These are phyloP conservation scores for Thuja plicata DNA, from an alignment of 83 land plant genomes.

Conservation along the genomic window DNA sequence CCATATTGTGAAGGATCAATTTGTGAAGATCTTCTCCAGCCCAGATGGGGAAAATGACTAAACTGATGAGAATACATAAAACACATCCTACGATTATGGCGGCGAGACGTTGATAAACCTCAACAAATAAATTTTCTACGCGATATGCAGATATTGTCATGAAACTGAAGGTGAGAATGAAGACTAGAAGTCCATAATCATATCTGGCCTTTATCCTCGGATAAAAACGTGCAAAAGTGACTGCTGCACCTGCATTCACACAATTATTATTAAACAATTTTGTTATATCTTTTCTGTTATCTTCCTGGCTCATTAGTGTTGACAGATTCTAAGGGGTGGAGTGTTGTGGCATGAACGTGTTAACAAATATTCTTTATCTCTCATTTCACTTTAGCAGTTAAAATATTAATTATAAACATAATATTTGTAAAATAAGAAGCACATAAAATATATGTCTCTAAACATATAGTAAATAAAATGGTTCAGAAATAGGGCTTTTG, in stretches of 20 bases:
- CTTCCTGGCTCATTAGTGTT: too few species aligned
- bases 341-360: too few species aligned
- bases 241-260: constrained; percentile 20
- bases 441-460: too few species aligned
- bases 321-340: too few species aligned
- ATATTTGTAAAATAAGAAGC: too few species aligned
- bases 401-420: too few species aligned
- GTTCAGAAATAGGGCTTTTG: too few species aligned
- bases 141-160: constrained; percentile 49
- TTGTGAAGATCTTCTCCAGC: constrained; percentile 49
- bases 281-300: too few species aligned
- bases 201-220: constrained; percentile 42
- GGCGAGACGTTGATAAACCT: constrained; percentile 36
- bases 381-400: too few species aligned
- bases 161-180: constrained; percentile 64
- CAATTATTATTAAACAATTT: not conserved
- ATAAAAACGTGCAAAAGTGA: constrained; percentile 50
- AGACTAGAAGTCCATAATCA: constrained; percentile 60
- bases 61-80: constrained; percentile 37
- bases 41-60: constrained; percentile 54
- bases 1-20: constrained; percentile 29
- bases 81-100: constrained; percentile 51
- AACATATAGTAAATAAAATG: too few species aligned
- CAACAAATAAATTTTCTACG: constrained; percentile 21
- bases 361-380: too few species aligned